These are phyloP conservation scores for Diaporthe citrichinensis DNA, from an alignment of 2,329 filamentous ascomycete genomes.

Conservation along the genomic window DNA sequence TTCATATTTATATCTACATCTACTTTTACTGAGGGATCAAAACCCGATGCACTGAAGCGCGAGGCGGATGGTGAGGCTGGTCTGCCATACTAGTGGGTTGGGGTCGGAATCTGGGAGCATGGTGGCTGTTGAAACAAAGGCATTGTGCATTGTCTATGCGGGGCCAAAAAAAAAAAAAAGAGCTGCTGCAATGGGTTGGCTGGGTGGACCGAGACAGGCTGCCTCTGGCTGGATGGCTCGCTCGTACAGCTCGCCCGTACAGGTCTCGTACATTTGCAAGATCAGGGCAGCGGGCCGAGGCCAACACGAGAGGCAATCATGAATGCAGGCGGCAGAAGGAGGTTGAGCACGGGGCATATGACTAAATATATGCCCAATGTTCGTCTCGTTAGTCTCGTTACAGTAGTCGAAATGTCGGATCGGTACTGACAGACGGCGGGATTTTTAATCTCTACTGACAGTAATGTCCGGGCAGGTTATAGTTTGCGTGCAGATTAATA, in stretches of 20 bases:
- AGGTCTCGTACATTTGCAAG: background rate
- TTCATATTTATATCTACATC: background rate
- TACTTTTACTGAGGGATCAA: background rate
- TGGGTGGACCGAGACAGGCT: background rate
- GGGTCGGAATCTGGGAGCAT: background rate
- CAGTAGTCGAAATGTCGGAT: conserved; percentile 15
- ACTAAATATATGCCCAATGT: conserved; percentile 15
- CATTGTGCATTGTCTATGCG: conserved; percentile 19
- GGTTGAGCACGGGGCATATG: conserved; percentile 15
- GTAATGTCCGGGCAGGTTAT: conserved; percentile 28
- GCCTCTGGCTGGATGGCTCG: background rate
- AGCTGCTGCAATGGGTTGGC: background rate
- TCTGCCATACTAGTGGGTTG: background rate
- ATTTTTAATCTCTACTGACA: conserved; percentile 19
- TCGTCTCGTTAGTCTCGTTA: conserved; percentile 22
- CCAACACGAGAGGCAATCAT: conserved; percentile 15
- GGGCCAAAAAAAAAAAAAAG: background rate
- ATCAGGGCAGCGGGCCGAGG: background rate
- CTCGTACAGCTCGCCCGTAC: background rate
- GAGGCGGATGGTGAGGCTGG: background rate
- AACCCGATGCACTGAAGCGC: background rate
- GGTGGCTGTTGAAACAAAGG: conserved; percentile 9
- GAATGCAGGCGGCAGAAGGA: background rate
- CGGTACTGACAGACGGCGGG: background rate
- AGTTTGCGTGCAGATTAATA: conserved; percentile 32